Conservation (phyloP, 768 basidiomycete genomes). For the Clitopilus hobsonii region DNA sequence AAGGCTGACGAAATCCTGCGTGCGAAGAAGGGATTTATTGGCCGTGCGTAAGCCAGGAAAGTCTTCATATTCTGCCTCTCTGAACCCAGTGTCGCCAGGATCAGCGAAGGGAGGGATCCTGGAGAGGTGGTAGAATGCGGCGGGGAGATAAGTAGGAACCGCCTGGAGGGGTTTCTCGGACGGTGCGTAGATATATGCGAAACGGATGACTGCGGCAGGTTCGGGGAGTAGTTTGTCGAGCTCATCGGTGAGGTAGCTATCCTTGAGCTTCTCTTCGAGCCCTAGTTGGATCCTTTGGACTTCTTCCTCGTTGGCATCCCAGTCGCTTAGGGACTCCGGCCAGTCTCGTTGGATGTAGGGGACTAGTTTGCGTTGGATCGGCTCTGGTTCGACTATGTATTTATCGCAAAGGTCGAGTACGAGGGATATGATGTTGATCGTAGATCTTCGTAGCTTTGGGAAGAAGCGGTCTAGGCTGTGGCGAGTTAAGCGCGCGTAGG, state of each 20-base stretch:
- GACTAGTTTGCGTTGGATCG: slow-evolving; percentile 1
- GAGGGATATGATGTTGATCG: slow-evolving; percentile 5
- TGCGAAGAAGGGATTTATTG: slow-evolving; percentile 5
- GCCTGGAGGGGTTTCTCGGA: slow-evolving; percentile 1
- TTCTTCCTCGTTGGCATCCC: slow-evolving; percentile 8
- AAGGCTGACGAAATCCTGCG: slow-evolving; percentile 7
- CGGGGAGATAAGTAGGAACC: slow-evolving; percentile 8
- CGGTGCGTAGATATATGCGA: slow-evolving; percentile 6
- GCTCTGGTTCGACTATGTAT: slow-evolving; percentile 2
- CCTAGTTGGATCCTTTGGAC: neutral
- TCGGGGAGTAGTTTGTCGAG: slow-evolving; percentile 8
- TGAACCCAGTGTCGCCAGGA: neutral
- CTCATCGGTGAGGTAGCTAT: neutral
- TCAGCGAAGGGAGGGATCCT: slow-evolving; percentile 8
- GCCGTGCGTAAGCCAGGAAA: slow-evolving; percentile 4
- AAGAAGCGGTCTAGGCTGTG: slow-evolving; percentile 6
- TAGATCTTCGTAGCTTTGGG: slow-evolving; percentile 1
- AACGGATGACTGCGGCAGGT: slow-evolving; percentile 5
- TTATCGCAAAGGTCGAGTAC: slow-evolving; percentile 9
- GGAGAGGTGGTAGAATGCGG: slow-evolving; percentile 12
- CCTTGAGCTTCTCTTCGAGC: neutral
- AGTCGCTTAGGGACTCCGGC: slow-evolving; percentile 5
- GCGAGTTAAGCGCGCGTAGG: neutral
- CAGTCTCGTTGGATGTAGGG: slow-evolving; percentile 7
- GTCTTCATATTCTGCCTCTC: slow-evolving; percentile 1